Evolutionary conservation across 352 stramenopile species (phyloP).

Genomic region (Globisporangium lucens): DNA sequence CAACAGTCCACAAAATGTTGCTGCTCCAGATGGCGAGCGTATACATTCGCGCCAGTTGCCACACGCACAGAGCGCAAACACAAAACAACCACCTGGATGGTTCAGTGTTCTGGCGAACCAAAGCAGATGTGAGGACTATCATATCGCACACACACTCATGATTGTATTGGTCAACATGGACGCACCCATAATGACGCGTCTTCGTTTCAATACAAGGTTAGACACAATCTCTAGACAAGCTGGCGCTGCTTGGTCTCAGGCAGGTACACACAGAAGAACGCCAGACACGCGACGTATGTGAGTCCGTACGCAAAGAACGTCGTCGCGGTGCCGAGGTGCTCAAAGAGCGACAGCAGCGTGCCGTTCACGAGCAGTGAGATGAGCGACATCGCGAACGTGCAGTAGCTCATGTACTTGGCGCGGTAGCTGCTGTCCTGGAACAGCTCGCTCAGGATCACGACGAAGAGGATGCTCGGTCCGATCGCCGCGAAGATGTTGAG

Average conservation of each 20-base stretch:
- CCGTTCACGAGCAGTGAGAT: constrained; percentile 84
- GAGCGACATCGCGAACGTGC: constrained; percentile 86
- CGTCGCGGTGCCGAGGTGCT: constrained; percentile 51
- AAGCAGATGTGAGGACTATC: background rate
- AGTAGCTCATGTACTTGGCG: constrained; percentile 86
- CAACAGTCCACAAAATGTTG: background rate
- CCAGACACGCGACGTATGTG: constrained; percentile 65
- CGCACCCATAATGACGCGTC: background rate
- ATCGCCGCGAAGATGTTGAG: constrained; percentile 77
- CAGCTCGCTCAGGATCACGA: constrained; percentile 83
- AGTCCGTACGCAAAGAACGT: constrained; percentile 69
- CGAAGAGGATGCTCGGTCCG: constrained; percentile 75
- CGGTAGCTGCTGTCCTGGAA: constrained; percentile 82
- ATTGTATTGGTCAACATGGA: background rate
- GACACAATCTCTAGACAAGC: constrained; percentile 36
- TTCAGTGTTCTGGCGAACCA: background rate
- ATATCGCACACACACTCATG: background rate
- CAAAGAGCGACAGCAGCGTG: constrained; percentile 74
- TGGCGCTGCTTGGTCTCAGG: constrained; percentile 80
- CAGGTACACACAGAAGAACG: constrained; percentile 66
- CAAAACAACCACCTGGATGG: background rate
- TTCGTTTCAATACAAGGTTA: background rate
- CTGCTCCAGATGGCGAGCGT: background rate
- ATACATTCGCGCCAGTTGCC: constrained; percentile 1
- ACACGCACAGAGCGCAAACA: background rate